Base-by-base conservation (phyloP, 2,329 filamentous ascomycete species). In the Arthrinium puccinioides region DNA sequence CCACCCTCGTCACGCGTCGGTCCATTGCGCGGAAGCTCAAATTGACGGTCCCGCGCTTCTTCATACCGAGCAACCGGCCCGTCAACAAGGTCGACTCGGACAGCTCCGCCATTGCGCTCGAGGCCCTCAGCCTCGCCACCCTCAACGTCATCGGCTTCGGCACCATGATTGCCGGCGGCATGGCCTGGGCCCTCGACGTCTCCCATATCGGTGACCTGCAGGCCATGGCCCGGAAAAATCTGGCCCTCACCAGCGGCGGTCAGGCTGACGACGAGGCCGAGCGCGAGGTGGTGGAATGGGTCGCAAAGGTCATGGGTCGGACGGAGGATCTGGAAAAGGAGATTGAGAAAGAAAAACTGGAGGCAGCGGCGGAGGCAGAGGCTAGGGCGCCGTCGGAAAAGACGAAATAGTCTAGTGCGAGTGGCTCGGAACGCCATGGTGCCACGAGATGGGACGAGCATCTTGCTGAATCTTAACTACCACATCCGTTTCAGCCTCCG, bases 41-140 rank as follows among this genome's bases (percentile, higher is more conserved):
- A 16, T 67, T 75, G 16, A 65, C 76, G 10, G 63, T 76, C 26
- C 88, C 89, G 9, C 74, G 73, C 32, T 90, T 84, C 66, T 94
- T 84, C 70, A 66, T 76, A 11, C 76, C 73, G 30, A 81, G 75
- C 58, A 76, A 76, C 48, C 46, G 39, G 42, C 59, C 35, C 6
- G 50, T 48, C 29, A 49, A 49, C 63, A 69, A 60, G 59, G 58
- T 54, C 59, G 36, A 67, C 30, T 70, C 77, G 20, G 82, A 82
- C 52, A 79, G 80, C 7, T 72, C 77, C 2, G 57, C 84, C 26
- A 82, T 96, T 45, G 90, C 90, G 1, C 63, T 84, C 23, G 84
- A 94, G 60, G 90, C 90, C 0, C 67, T 98, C 16, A 84, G 82
- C 33, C 67, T 96, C 24, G 92, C 90, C 0, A 95, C 89, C 0